These are phyloP conservation scores for Phoma herbarum DNA, from an alignment of 2,329 filamentous ascomycete species.

Conservation along the genomic window DNA sequence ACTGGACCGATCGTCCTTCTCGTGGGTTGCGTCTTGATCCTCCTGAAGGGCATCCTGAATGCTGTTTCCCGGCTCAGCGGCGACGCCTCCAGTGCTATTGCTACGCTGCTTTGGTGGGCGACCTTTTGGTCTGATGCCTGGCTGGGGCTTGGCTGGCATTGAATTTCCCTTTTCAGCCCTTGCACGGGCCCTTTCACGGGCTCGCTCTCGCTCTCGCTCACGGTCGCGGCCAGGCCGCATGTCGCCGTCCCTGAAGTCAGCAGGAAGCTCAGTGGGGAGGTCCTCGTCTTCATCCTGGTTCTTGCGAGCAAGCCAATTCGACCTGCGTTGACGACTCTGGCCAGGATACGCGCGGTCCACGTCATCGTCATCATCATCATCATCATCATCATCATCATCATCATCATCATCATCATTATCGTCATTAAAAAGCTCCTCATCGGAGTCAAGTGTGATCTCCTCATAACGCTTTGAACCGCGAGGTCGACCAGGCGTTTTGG, in stretches of 20 bases:
- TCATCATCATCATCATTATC: slow-evolving; percentile 29
- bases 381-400: slow-evolving; percentile 36
- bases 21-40: slow-evolving; percentile 33
- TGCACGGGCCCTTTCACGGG: slow-evolving; percentile 30
- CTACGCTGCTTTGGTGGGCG: slow-evolving; percentile 35
- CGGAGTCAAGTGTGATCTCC: slow-evolving; percentile 57
- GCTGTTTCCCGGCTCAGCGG: slow-evolving; percentile 16
- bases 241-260: slow-evolving; percentile 52
- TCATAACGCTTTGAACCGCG: slow-evolving; percentile 50
- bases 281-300: slow-evolving; percentile 53
- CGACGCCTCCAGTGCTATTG: slow-evolving; percentile 41
- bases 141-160: slow-evolving; percentile 36
- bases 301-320: slow-evolving; percentile 55
- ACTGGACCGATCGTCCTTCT: slow-evolving; percentile 43
- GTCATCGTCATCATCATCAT: slow-evolving; percentile 27
- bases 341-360: slow-evolving; percentile 25
- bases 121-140: slow-evolving; percentile 38
- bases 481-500: slow-evolving; percentile 32
- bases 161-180: slow-evolving; percentile 39
- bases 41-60: slow-evolving; percentile 36
- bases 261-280: slow-evolving; percentile 55
- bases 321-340: slow-evolving; percentile 39
- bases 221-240: slow-evolving; percentile 41
- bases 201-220: slow-evolving; percentile 33
- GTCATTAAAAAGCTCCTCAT: slow-evolving; percentile 50